A percentile compares a stretch with the other conserved stretches of the same genome.
Conservation (phyloP, 208 protist genomes). For the Trichomonas vaginalis region DNA sequence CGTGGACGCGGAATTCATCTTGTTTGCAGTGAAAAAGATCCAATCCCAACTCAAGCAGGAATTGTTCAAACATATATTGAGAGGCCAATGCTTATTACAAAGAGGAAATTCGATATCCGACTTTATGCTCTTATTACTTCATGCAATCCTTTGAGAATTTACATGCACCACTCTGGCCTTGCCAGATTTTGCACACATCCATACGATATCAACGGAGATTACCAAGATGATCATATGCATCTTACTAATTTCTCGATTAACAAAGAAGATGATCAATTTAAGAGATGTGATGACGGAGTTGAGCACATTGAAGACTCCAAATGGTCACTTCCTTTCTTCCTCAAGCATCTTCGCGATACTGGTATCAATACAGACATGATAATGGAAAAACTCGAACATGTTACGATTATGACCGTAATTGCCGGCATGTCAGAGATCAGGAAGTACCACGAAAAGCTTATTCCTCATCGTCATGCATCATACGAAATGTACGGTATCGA, state of each 20-base stretch:
- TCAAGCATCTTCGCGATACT: neutral
- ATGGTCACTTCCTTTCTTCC: constrained; percentile 21
- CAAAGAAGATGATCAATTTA: constrained; percentile 20
- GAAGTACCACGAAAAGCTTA: neutral
- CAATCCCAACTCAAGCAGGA: neutral
- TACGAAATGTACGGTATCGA: constrained; percentile 86
- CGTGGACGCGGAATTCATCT: neutral
- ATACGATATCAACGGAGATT: constrained; percentile 19
- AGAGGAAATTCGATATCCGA: constrained; percentile 13
- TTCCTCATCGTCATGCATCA: constrained; percentile 39
- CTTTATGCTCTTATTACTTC: constrained; percentile 35
- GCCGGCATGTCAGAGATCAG: neutral
- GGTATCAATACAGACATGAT: neutral
- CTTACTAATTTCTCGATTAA: constrained; percentile 26
- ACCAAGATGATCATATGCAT: constrained; percentile 21
- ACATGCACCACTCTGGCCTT: constrained; percentile 30
- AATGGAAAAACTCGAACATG: neutral
- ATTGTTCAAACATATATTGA: constrained; percentile 14
- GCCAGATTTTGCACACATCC: neutral
- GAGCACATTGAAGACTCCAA: constrained; percentile 28
- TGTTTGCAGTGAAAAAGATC: neutral
- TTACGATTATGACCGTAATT: neutral
- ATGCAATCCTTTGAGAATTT: constrained; percentile 32
- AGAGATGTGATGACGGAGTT: neutral
- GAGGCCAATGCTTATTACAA: neutral